Evolutionary conservation across 495 filamentous ascomycete genomes (phyloP).

Genomic region (Penicillium atrosanguineum): DNA sequence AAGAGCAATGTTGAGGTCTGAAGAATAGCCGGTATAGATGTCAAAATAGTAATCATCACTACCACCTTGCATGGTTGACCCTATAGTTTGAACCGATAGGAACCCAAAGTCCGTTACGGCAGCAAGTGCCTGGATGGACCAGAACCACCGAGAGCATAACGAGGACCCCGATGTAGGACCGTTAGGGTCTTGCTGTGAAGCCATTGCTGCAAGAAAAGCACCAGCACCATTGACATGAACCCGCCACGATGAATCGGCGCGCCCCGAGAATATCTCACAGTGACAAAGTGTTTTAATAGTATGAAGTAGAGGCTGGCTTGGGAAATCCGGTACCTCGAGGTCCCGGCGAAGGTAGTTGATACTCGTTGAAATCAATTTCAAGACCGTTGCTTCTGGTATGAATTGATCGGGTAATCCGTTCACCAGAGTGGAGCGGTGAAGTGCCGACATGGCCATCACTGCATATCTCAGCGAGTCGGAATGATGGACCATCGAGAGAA

Average conservation of each 20-base stretch:
- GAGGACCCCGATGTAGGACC: conserved; percentile 7
- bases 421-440: conserved; percentile 13
- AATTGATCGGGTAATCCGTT: conserved; percentile 8
- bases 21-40: conserved; percentile 17
- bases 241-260: conserved; percentile 13
- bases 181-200: not conserved
- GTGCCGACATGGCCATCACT: conserved; percentile 14
- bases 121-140: conserved; percentile 12
- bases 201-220: conserved; percentile 4
- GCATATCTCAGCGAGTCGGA: conserved; percentile 14
- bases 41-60: conserved; percentile 10
- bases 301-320: conserved; percentile 11
- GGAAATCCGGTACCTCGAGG: conserved; percentile 5
- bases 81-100: not conserved
- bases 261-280: conserved; percentile 18
- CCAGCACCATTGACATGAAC: conserved; percentile 17
- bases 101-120: conserved; percentile 11
- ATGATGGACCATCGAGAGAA: conserved; percentile 13
- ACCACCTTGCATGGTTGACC: not conserved
- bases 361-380: conserved; percentile 7
- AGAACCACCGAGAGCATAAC: conserved; percentile 18
- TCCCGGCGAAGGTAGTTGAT: conserved; percentile 11
- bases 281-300: conserved; percentile 17
- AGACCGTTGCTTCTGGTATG: conserved; percentile 7
- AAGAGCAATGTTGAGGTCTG: conserved; percentile 11